Evolutionary conservation across 768 basidiomycete species (phyloP).

Genomic region (Lentinula raphanica): DNA sequence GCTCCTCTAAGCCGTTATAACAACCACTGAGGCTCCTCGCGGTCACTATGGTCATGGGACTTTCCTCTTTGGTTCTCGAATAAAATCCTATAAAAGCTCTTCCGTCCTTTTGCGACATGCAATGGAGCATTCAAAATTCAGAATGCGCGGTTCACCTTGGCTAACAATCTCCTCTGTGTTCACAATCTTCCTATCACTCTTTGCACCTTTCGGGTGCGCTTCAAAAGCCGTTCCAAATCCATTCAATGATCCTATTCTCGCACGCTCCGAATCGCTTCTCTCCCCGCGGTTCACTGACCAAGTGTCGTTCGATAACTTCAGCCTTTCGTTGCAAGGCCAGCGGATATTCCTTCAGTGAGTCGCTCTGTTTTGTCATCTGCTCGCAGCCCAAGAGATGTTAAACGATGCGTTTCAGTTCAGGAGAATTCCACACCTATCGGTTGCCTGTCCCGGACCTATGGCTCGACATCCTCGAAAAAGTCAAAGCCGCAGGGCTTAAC

Average conservation of each 20-base stretch:
- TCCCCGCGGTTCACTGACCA: not conserved
- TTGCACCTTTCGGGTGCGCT: not conserved
- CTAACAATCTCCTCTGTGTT: not conserved
- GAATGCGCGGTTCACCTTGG: not conserved
- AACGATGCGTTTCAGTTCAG: constrained; percentile 45
- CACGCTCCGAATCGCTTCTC: not conserved
- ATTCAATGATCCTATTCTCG: not conserved
- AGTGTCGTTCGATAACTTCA: constrained; percentile 56
- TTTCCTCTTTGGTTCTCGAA: not conserved
- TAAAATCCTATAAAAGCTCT: not conserved
- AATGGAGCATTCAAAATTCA: not conserved
- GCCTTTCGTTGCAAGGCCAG: constrained; percentile 63
- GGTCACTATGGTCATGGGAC: not conserved
- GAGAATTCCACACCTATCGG: constrained; percentile 82
- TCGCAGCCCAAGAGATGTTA: not conserved
- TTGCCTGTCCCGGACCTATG: constrained; percentile 76
- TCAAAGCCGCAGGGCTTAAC: constrained; percentile 78
- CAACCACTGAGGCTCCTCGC: not conserved
- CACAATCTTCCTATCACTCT: not conserved
- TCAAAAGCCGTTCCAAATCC: not conserved
- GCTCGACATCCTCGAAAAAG: constrained; percentile 78
- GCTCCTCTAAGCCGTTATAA: not conserved
- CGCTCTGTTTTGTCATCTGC: not conserved
- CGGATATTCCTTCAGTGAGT: constrained; percentile 69
- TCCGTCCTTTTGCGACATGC: not conserved